A percentile compares a stretch with the other conserved stretches of the same genome.
Evolutionary conservation across 768 basidiomycete genomes (phyloP).

Genomic region (Daedalea quercina): DNA sequence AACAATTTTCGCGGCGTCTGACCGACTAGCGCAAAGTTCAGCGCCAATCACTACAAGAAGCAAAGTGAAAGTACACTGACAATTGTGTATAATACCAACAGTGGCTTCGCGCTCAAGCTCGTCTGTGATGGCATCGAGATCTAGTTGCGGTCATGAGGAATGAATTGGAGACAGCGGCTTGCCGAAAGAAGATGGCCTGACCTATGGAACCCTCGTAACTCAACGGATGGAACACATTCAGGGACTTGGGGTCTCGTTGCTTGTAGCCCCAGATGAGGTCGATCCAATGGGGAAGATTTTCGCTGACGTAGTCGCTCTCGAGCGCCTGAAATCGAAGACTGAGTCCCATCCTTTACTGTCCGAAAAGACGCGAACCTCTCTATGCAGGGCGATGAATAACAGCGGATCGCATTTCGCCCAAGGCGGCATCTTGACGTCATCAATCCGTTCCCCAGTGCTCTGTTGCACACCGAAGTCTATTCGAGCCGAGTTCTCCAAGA

Average conservation of each 20-base stretch:
- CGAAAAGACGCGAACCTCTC: conserved; percentile 41
- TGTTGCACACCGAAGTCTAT: conserved; percentile 76
- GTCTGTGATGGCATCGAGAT: conserved; percentile 81
- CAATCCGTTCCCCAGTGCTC: conserved; percentile 69
- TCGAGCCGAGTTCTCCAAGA: conserved; percentile 73
- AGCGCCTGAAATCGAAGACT: conserved; percentile 47
- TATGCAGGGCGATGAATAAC: conserved; percentile 73
- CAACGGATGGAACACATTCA: conserved; percentile 89
- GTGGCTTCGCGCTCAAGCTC: conserved; percentile 87
- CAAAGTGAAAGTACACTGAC: conserved; percentile 32
- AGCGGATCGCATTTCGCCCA: conserved; percentile 87
- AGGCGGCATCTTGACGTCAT: conserved; percentile 82
- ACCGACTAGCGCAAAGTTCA: conserved; percentile 48
- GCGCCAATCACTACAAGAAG: background rate
- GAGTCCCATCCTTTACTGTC: background rate
- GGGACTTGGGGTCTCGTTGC: conserved; percentile 67
- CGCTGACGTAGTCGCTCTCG: conserved; percentile 83
- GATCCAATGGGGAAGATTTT: conserved; percentile 83
- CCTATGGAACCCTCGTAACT: conserved; percentile 91
- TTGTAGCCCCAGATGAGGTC: conserved; percentile 90
- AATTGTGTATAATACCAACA: conserved; percentile 93
- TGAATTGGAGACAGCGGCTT: background rate
- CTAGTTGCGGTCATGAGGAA: conserved; percentile 29
- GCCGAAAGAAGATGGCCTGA: conserved; percentile 16
- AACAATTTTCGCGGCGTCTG: conserved; percentile 91